Conservation (phyloP, 2,329 filamentous ascomycete genomes). For the Hypoxylon sp. region DNA sequence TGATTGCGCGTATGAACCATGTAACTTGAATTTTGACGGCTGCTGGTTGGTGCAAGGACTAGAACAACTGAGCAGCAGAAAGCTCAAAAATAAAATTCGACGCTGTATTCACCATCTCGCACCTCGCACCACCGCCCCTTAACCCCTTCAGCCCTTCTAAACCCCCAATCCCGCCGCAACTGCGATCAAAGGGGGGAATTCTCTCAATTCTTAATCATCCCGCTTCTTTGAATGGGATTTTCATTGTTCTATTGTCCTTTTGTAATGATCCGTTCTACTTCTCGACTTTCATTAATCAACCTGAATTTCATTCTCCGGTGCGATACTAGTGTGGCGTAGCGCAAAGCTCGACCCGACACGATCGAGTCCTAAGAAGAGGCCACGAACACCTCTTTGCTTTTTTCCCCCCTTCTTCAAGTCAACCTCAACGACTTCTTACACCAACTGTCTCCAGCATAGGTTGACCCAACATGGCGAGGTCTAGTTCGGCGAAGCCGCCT, state of each 20-base stretch:
- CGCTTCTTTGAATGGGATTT: slow-evolving; percentile 48
- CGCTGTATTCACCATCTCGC: slow-evolving; percentile 30
- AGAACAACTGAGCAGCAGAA: slow-evolving; percentile 14
- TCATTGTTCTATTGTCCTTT: slow-evolving; percentile 50
- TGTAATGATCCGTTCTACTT: slow-evolving; percentile 61
- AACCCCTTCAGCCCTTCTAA: slow-evolving; percentile 24
- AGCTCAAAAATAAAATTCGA: slow-evolving; percentile 43
- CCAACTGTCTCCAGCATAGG: slow-evolving; percentile 11
- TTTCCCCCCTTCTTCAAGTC: slow-evolving; percentile 21
- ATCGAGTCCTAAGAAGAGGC: slow-evolving; percentile 44
- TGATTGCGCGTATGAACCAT: slow-evolving; percentile 39
- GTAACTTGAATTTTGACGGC: slow-evolving; percentile 27
- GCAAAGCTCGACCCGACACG: slow-evolving; percentile 33
- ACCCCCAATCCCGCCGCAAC: slow-evolving; percentile 28
- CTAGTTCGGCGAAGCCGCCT: slow-evolving; percentile 59
- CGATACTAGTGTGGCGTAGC: slow-evolving; percentile 42
- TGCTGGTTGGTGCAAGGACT: slow-evolving; percentile 23
- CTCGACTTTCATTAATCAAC: slow-evolving; percentile 60
- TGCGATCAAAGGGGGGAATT: slow-evolving; percentile 38
- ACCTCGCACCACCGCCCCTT: slow-evolving; percentile 16
- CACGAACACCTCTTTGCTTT: slow-evolving; percentile 47
- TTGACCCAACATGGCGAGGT: slow-evolving; percentile 57
- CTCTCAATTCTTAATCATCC: slow-evolving; percentile 33
- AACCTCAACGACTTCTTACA: slow-evolving; percentile 13
- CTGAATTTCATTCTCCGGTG: slow-evolving; percentile 46